Percentiles rank a stretch among this genome's conserved stretches.
Conservation (phyloP, 805 yeast species). For the Wickerhamomyces chaumierensis region DNA sequence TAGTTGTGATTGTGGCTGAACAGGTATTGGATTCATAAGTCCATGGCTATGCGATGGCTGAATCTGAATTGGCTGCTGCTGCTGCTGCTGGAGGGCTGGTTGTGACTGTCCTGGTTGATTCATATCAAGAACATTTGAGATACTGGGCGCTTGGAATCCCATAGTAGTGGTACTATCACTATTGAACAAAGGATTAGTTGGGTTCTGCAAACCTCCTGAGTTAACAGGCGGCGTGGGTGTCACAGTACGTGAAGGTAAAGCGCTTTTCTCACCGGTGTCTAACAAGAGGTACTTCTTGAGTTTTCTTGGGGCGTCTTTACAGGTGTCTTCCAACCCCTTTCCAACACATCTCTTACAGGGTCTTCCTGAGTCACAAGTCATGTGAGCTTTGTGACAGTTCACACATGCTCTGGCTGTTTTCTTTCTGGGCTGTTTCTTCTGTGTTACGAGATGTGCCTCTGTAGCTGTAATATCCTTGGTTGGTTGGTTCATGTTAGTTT, state of each 20-base stretch:
- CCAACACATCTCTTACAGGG: constrained; percentile 75
- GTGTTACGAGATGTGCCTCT: not conserved
- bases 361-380: constrained; percentile 77
- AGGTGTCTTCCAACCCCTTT: constrained; percentile 55
- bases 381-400: constrained; percentile 84
- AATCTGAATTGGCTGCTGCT: too few relatives aligned
- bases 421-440: constrained; percentile 25
- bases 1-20: not conserved
- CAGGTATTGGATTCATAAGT: not conserved
- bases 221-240: not conserved
- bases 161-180: not conserved
- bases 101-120: not conserved
- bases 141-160: too few relatives aligned
- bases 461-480: not conserved
- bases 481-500: not conserved
- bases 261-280: constrained; percentile 37
- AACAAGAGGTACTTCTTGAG: constrained; percentile 61
- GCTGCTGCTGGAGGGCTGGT: too few relatives aligned
- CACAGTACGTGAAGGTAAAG: not conserved
- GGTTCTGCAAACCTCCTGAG: not conserved
- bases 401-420: constrained; percentile 84
- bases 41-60: not conserved
- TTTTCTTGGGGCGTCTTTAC: constrained; percentile 87
- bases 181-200: constrained; percentile 1
- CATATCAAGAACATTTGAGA: too few relatives aligned